Base-by-base conservation (phyloP, 2,329 filamentous ascomycete genomes). In the Aureobasidium sp. region DNA sequence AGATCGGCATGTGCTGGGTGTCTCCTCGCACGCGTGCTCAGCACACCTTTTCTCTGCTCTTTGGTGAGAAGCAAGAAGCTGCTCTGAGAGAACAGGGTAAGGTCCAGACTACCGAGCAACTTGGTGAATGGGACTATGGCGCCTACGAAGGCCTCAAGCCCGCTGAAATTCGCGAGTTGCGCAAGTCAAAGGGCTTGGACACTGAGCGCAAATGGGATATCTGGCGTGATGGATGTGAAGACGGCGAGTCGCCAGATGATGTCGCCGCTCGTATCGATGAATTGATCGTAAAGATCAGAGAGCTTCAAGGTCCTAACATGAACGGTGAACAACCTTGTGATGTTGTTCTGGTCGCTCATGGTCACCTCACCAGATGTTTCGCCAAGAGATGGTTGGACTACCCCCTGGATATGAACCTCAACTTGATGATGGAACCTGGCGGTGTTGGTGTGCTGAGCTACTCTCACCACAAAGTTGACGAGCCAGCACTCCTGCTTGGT, bases 21-120 rank as follows among this genome's bases (percentile, higher is more conserved):
- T 96, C 90, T 2, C 93, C 92, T 3, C 87, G 92, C 55, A 84
- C 83, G 65, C 88, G 92, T 63, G 91, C 93, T 23, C 91, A 94
- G 74, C 83, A 85, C 60, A 97, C 92, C n/a, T 87, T 96, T 70
- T 91, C 96, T 73, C 84, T 97, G 53, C 85, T 97, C 36, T 63
- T 63, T 17, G 62, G 56, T 8, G 47, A 44, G 6, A 17, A 60
- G 56, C 36, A 37, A 13, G 56, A 47, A 23, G 29, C 47, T 3
- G 84, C 89, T 67, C 78, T 96, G 27, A 61, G 56, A 53, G 76
- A 74, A 15, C 66, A 71, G 46, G 78, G 78, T 13, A 74, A 76
- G 46, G 73, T 84, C 26, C 72, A 78, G 61, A 70, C 80, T 29
- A 84, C 80, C 1, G 78, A 82, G 63, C 72, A 74, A 3, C 73